phyloP scores from a whole-genome alignment of 2,329 filamentous ascomycete species.

The Epichloe aotearoae region DNA sequence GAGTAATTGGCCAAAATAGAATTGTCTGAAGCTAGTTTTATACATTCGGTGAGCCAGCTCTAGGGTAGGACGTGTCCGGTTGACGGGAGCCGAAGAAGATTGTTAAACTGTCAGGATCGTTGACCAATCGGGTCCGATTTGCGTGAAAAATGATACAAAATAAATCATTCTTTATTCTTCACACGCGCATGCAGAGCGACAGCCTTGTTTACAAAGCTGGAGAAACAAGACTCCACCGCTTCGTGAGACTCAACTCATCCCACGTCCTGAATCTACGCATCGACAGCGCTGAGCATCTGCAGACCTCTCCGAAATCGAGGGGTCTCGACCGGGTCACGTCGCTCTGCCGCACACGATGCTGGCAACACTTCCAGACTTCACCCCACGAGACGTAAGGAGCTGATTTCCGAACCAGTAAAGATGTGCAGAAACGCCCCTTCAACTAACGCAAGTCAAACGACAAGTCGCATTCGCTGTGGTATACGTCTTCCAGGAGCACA shows the following conservation, averaged over 20 bases:
- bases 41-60: too few species aligned
- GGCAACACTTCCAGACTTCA: constrained; percentile 50
- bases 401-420: neutral
- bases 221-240: neutral
- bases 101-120: too few species aligned
- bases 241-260: neutral
- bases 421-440: neutral
- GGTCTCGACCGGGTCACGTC: neutral
- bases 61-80: too few species aligned
- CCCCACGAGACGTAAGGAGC: constrained; percentile 52
- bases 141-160: too few species aligned
- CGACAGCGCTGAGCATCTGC: neutral
- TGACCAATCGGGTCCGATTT: too few species aligned
- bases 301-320: neutral
- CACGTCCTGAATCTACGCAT: neutral
- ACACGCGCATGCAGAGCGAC: too few species aligned
- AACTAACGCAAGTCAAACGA: neutral
- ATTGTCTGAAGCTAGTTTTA: too few species aligned
- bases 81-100: too few species aligned
- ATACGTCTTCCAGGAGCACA: constrained; percentile 48
- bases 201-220: too few species aligned
- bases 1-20: too few species aligned
- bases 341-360: constrained; percentile 32
- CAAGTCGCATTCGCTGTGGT: constrained; percentile 67
- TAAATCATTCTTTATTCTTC: too few species aligned